A percentile compares a stretch with the other conserved stretches of the same genome.
These are phyloP conservation scores for Cercospora nicotianae DNA, from an alignment of 2,329 filamentous ascomycete species.

Conservation along the genomic window DNA sequence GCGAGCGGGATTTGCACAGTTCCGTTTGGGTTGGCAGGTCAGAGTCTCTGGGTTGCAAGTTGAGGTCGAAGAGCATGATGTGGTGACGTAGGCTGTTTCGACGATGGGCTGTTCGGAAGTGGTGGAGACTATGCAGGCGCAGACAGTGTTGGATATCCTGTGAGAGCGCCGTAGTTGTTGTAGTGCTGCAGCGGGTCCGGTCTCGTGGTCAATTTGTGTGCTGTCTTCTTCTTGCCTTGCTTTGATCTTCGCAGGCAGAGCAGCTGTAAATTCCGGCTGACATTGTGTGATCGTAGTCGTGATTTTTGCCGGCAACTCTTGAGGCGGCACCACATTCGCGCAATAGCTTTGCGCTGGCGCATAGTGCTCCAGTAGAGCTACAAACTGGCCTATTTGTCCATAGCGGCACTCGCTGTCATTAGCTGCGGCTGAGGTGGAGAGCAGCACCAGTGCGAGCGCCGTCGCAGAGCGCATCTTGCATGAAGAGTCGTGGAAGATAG, in stretches of 20 bases:
- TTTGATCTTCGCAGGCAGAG: neutral
- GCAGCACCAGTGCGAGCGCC: neutral
- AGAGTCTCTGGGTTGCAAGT: slow-evolving; percentile 16
- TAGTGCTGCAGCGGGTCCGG: neutral
- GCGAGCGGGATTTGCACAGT: slow-evolving; percentile 22
- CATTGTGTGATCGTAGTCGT: slow-evolving; percentile 18
- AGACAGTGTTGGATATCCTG: slow-evolving; percentile 4
- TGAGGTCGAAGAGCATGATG: neutral
- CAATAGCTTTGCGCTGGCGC: slow-evolving; percentile 20
- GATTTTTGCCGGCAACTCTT: neutral
- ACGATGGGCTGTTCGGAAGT: neutral
- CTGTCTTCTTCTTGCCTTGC: neutral
- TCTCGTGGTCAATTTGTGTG: neutral
- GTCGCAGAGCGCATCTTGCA: neutral
- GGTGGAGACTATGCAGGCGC: slow-evolving; percentile 12
- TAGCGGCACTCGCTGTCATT: slow-evolving; percentile 8
- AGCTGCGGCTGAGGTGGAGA: slow-evolving; percentile 3
- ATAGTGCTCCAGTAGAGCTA: slow-evolving; percentile 16
- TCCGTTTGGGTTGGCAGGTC: slow-evolving; percentile 7
- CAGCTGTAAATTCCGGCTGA: neutral
- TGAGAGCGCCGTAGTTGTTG: neutral
- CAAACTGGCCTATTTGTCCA: slow-evolving; percentile 10
- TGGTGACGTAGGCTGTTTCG: slow-evolving; percentile 1
- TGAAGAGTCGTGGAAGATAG: neutral
- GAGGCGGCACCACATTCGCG: neutral